Evolutionary conservation across 2,329 filamentous ascomycete species (phyloP).

Genomic region (Penicillium sp.): DNA sequence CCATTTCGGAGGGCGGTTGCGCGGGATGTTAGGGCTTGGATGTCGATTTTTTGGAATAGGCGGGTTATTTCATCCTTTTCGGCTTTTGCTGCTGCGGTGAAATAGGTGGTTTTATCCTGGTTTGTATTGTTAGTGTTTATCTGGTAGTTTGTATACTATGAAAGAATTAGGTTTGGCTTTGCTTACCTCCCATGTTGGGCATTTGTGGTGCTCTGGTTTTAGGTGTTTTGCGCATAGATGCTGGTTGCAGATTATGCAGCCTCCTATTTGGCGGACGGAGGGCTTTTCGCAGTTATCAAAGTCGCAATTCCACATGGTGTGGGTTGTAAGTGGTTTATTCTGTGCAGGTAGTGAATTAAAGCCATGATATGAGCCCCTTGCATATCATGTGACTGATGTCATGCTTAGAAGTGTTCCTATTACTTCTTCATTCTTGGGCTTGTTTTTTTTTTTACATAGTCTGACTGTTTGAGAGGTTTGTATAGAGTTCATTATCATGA

Average conservation of each 20-base stretch:
- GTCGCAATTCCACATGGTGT: conserved; percentile 37
- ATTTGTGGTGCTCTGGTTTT: conserved; percentile 33
- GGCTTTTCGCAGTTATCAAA: conserved; percentile 31
- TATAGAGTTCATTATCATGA: background rate
- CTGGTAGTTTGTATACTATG: background rate
- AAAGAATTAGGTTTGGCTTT: background rate
- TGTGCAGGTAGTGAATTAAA: background rate
- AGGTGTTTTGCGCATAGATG: conserved; percentile 42
- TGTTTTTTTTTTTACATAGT: background rate
- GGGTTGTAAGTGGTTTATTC: background rate
- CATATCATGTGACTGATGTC: background rate
- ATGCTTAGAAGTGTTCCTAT: background rate
- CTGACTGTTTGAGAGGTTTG: background rate
- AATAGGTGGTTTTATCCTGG: conserved; percentile 38
- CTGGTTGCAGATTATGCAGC: conserved; percentile 41
- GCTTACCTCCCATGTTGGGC: conserved; percentile 40
- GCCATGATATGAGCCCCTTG: background rate
- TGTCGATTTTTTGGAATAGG: conserved; percentile 40
- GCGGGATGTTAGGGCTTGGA: conserved; percentile 36
- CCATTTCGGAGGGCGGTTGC: conserved; percentile 39
- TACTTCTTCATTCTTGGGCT: background rate
- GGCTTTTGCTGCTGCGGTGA: conserved; percentile 34
- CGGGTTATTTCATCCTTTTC: conserved; percentile 36
- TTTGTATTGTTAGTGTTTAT: background rate
- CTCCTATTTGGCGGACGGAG: conserved; percentile 38